Percentiles rank a stretch among this genome's conserved stretches.
phyloP scores from a whole-genome alignment of 768 basidiomycete species.

The Crepidotus variabilis region DNA sequence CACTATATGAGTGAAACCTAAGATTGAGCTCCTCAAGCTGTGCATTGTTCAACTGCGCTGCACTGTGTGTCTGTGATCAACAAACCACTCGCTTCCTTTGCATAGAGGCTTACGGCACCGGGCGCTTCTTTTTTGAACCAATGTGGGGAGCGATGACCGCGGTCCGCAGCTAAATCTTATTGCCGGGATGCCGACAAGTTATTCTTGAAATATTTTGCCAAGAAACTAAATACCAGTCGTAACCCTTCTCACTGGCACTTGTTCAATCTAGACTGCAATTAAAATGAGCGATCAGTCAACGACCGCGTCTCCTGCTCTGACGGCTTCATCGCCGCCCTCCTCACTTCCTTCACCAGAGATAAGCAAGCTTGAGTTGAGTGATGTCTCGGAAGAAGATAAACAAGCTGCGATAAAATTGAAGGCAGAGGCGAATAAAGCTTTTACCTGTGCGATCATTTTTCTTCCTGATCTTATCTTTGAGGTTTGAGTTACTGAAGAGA shows the following conservation, averaged over 20 bases:
- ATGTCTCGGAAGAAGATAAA: slow-evolving; percentile 67
- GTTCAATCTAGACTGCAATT: not conserved
- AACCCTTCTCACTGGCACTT: too few species aligned
- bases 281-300: slow-evolving; percentile 30
- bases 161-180: not conserved
- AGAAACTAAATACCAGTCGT: too few species aligned
- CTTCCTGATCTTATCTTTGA: slow-evolving; percentile 15
- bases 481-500: slow-evolving; percentile 1
- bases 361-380: slow-evolving; percentile 45
- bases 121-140: not conserved
- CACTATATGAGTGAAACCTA: not conserved
- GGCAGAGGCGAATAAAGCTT: slow-evolving; percentile 85
- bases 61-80: not conserved
- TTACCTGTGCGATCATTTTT: slow-evolving; percentile 43
- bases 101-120: not conserved
- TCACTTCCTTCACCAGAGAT: slow-evolving; percentile 60
- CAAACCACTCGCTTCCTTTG: not conserved
- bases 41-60: too few species aligned
- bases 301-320: slow-evolving; percentile 35
- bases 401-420: slow-evolving; percentile 71
- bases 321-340: slow-evolving; percentile 43
- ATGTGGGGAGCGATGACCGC: too few species aligned
- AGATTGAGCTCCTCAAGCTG: too few species aligned
- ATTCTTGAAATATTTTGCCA: too few species aligned
- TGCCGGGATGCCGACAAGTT: not conserved